Base-by-base conservation (phyloP, 2,329 filamentous ascomycete species). In the Nemania sp. region DNA sequence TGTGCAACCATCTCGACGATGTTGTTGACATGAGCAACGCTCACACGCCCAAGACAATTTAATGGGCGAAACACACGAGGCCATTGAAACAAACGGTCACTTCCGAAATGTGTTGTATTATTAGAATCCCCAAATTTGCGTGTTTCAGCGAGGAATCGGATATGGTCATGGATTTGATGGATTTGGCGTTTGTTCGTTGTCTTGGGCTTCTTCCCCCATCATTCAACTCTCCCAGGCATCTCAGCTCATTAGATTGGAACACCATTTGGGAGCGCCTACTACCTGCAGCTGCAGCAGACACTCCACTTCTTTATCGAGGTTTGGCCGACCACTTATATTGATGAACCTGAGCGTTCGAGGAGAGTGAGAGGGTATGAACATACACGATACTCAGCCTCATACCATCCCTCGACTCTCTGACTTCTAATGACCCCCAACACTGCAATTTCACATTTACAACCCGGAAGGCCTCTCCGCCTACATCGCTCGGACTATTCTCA, bases 1-100 rank as follows among this genome's bases (percentile, higher is more conserved):
- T 97, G 88, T 96, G 91, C 81, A 97, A 96, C 78, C 92, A 96
- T 79, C 88, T 97, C 70, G 92, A 97, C 82, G 92, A 97, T 75
- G 86, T 97, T 76, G 88, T 90, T 76, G 91, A 94, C 72, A 86
- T 90, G 75, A 88, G 83, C 83, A 88, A 86, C 73, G 82, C 80
- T 70, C 76, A 79, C 61, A 79, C 79, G 57, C 80, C 81, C 55
- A 80, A 75, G 75, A 81, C 80, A 45, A 77, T 83, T 71, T 84
- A 70, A 61, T 59, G 64, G 59, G 42, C 45, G 8, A n/a, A 46
- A 44, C 17, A 30, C 24, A 42, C 30, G 36, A 44, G 43, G 49
- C 50, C 41, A 60, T 33, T 6, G 20, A 11, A 49, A 49, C 11
- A 48, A 28, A 30, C 47, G 47, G 53, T 51, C 52, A 46, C 46